Base-by-base conservation (phyloP, 2,329 filamentous ascomycete genomes). In the Fusarium stilboides region DNA sequence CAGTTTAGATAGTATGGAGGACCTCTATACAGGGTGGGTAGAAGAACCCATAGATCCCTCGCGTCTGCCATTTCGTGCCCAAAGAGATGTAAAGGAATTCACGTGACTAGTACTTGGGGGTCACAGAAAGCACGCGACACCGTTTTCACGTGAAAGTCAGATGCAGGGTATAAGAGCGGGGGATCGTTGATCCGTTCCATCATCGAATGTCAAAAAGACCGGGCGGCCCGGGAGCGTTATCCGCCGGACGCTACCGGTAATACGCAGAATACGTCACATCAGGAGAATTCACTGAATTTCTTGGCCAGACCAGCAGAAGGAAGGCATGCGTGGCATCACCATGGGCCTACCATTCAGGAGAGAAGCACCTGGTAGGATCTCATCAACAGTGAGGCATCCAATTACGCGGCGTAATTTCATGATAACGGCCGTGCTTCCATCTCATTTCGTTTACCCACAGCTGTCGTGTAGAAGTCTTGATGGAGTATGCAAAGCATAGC, bases 251-350 rank as follows among this genome's bases (percentile, higher is more conserved):
- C 28, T 31, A 31, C 28, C 28, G 28, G 28, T 31, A 31, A 31
- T 40, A 36, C 39, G 9, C 39, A 13, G 19, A 14, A 40, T 6
- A 52, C 26, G 54, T 42, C 54, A 57, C 17, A 34, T 17, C 46
- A 42, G 44, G 52, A 37, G 14, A 20, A 39, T 37, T 15, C n/a
- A 13, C 24, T 13, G 20, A 28, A n/a, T 14, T 15, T 20, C 19
- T 44, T 19, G 22, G 15, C 42, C 28, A 31, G 28, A 10, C 28
- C 28, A 45, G 40, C 40, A 40, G 10, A 20, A 28, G 24, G 24
- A 45, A 19, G 31, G 31, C 26, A 28, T 15, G 51, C 59, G 57
- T 69, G 69, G 68, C 65, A 65, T 63, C 49, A 61, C 53, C 10
- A 57, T 58, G 55, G 44, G 55, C 68, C 61, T 60, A 60, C 45